These are phyloP conservation scores for Naganishia sp. DNA, from an alignment of 1,284 basidiomycete genomes.

Conservation along the genomic window DNA sequence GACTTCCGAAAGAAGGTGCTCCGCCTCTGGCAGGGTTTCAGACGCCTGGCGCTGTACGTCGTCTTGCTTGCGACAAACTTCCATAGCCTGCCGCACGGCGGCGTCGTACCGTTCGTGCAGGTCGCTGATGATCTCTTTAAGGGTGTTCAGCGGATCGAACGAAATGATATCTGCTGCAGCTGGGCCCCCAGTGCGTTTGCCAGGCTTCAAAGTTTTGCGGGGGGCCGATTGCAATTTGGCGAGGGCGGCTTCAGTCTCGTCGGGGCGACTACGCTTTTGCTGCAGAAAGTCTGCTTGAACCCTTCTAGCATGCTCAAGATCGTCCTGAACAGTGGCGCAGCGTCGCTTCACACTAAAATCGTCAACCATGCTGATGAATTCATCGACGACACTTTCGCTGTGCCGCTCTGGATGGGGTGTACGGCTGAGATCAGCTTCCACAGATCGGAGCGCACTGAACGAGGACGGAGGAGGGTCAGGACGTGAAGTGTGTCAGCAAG, in stretches of 20 bases:
- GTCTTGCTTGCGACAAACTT: conserved; percentile 22
- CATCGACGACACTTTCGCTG: conserved; percentile 1
- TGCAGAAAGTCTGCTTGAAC: not conserved
- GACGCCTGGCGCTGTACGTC: conserved; percentile 19
- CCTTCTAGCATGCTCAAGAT: not conserved
- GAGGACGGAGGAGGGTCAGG: too few species aligned
- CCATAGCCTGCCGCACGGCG: conserved; percentile 11
- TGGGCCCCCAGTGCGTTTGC: not conserved
- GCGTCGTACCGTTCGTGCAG: conserved; percentile 11
- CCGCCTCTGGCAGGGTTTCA: conserved; percentile 11
- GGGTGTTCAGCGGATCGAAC: not conserved
- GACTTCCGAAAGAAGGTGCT: conserved; percentile 17
- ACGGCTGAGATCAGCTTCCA: conserved; percentile 10
- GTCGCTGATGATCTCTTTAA: conserved; percentile 6
- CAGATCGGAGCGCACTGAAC: conserved; percentile 4
- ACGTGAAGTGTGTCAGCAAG: not conserved
- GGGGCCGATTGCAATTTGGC: not conserved
- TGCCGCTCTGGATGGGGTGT: conserved; percentile 6
- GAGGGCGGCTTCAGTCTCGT: not conserved
- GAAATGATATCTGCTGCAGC: not conserved
- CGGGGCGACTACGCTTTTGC: not conserved
- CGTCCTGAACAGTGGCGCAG: not conserved
- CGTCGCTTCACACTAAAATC: conserved; percentile 2
- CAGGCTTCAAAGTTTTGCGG: not conserved
- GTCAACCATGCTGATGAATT: conserved; percentile 14